Evolutionary conservation across 805 yeast genomes (phyloP).

Genomic region (Spathaspora sp.): DNA sequence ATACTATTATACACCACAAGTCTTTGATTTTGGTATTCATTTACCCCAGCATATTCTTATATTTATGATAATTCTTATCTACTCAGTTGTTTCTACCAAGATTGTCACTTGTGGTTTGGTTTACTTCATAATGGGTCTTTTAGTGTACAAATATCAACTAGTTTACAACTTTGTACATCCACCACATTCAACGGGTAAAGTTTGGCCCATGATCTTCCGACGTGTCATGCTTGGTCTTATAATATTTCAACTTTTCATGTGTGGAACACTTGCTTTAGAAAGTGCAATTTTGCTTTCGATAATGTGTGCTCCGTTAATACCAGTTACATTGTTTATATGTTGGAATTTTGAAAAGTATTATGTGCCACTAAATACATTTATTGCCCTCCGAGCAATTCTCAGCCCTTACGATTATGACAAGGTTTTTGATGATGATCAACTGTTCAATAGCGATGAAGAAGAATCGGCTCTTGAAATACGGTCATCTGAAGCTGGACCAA

Average conservation of each 20-base stretch:
- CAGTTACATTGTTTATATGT: constrained; percentile 41
- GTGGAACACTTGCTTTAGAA: constrained; percentile 60
- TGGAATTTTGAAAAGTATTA: constrained; percentile 54
- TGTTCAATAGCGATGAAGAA: constrained; percentile 1
- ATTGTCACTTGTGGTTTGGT: constrained; percentile 56
- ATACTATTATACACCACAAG: constrained; percentile 60
- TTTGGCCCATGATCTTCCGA: constrained; percentile 62
- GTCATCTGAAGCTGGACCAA: constrained; percentile 10
- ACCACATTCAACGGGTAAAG: constrained; percentile 63
- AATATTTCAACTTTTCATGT: constrained; percentile 58
- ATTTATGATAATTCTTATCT: constrained; percentile 54
- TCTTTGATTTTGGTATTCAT: constrained; percentile 58
- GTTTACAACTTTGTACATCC: constrained; percentile 61
- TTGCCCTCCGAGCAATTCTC: constrained; percentile 57
- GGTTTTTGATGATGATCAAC: constrained; percentile 33
- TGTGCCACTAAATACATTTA: constrained; percentile 50
- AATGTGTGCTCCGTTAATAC: constrained; percentile 46
- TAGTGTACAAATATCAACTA: constrained; percentile 59
- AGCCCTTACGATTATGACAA: constrained; percentile 37
- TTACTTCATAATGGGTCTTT: constrained; percentile 54
- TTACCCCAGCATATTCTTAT: constrained; percentile 60
- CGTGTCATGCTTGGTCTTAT: constrained; percentile 53
- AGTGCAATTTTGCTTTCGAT: constrained; percentile 50
- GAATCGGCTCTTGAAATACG: constrained; percentile 2
- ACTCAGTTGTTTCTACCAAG: constrained; percentile 59